Conservation (phyloP, 441 rosid genomes). For the Metrosideros polymorpha region DNA sequence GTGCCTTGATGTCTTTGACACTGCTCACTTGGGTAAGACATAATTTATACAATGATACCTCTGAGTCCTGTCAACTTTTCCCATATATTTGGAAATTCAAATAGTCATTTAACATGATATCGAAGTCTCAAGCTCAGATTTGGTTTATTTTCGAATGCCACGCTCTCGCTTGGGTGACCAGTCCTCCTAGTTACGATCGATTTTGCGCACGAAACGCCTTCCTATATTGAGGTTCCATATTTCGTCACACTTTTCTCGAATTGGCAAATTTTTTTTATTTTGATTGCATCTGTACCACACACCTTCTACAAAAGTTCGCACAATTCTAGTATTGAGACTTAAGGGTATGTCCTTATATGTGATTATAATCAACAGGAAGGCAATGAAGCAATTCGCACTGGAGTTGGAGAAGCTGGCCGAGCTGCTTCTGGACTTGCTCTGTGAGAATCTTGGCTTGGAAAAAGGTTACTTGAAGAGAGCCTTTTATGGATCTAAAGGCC, state of each 20-base stretch:
- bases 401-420: constrained; percentile 9
- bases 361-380: not conserved
- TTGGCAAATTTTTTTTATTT: not conserved
- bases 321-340: not conserved
- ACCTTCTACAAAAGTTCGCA: not conserved
- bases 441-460: constrained; percentile 13
- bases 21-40: not conserved
- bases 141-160: not conserved
- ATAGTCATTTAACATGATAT: not conserved
- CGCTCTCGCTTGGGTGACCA: not conserved
- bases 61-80: not conserved
- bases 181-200: not conserved
- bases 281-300: not conserved
- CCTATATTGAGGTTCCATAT: not conserved
- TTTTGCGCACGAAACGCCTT: not conserved
- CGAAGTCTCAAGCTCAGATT: not conserved
- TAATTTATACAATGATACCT: not conserved
- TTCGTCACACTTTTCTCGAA: not conserved
- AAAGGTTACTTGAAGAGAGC: constrained; percentile 7
- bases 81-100: not conserved
- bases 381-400: constrained; percentile 1
- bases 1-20: not conserved
- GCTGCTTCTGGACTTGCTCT: constrained; percentile 2
- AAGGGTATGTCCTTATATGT: not conserved
- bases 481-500: constrained; percentile 5